Conservation (phyloP, 2,329 filamentous ascomycete genomes). For the Lachnellula subtilissima region DNA sequence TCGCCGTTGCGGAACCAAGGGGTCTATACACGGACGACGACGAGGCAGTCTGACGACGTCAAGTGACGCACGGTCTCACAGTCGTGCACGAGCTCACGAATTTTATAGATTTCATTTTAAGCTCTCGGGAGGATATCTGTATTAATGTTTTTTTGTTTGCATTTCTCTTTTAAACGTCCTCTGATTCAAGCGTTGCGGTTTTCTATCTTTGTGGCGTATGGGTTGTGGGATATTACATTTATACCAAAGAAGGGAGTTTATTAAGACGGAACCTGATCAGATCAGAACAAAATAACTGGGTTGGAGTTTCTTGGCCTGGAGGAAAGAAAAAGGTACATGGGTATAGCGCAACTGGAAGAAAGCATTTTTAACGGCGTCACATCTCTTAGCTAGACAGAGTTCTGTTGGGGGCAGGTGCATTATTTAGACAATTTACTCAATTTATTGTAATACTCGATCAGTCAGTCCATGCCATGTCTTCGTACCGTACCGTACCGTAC, state of each 20-base stretch:
- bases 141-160: conserved; percentile 3
- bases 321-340: not conserved
- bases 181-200: not conserved
- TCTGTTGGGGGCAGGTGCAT: not conserved
- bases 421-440: not conserved
- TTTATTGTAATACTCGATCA: not conserved
- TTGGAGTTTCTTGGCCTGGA: conserved; percentile 5
- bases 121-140: conserved; percentile 16
- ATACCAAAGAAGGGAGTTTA: conserved; percentile 3
- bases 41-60: conserved; percentile 3
- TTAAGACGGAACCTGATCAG: conserved; percentile 1
- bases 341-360: not conserved
- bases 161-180: conserved; percentile 8
- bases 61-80: conserved; percentile 4
- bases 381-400: not conserved
- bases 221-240: not conserved
- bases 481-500: no score
- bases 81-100: conserved; percentile 8
- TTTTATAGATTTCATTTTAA: conserved; percentile 5
- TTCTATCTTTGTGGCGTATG: not conserved
- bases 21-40: not conserved
- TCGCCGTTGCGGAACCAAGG: conserved; percentile 17
- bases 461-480: no score
- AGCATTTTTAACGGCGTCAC: not conserved
- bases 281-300: conserved; percentile 2